Conservation (phyloP, 768 basidiomycete species). For the Termitomyces titanicus region DNA sequence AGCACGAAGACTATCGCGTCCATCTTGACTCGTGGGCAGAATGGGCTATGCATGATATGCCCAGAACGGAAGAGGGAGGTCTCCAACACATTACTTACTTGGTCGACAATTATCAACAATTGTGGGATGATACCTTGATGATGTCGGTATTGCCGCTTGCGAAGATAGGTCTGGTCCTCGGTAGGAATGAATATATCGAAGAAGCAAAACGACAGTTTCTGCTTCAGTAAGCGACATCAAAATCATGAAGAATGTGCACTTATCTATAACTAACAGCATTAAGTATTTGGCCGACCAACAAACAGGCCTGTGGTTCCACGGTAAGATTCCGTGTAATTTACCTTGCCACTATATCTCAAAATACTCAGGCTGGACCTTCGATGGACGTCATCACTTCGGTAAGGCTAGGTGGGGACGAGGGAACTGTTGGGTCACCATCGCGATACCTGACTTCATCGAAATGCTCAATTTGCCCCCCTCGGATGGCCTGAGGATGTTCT, state of each 20-base stretch:
- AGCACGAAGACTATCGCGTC: slow-evolving; percentile 28
- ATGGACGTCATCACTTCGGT: slow-evolving; percentile 43
- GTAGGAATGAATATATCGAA: slow-evolving; percentile 45
- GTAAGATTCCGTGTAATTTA: slow-evolving; percentile 19
- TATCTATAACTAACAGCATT: slow-evolving; percentile 22
- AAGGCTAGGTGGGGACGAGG: slow-evolving; percentile 51
- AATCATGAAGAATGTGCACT: not conserved
- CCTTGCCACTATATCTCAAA: not conserved
- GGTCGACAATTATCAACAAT: slow-evolving; percentile 38
- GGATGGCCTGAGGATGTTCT: slow-evolving; percentile 40
- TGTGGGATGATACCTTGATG: slow-evolving; percentile 60
- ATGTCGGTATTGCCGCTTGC: slow-evolving; percentile 55
- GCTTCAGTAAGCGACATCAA: slow-evolving; percentile 34
- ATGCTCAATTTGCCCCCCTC: slow-evolving; percentile 33
- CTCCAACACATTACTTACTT: slow-evolving; percentile 47
- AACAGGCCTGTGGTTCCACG: slow-evolving; percentile 47
- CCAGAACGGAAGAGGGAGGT: slow-evolving; percentile 41
- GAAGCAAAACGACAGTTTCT: slow-evolving; percentile 52
- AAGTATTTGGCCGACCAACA: slow-evolving; percentile 42
- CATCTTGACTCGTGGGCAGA: slow-evolving; percentile 48
- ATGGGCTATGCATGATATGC: slow-evolving; percentile 48
- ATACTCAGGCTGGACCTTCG: slow-evolving; percentile 39
- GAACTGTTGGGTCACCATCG: slow-evolving; percentile 50
- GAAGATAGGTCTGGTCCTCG: slow-evolving; percentile 53
- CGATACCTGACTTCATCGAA: slow-evolving; percentile 47